Base-by-base conservation (phyloP, 2,329 filamentous ascomycete genomes). In the Metarhizium brunneum region DNA sequence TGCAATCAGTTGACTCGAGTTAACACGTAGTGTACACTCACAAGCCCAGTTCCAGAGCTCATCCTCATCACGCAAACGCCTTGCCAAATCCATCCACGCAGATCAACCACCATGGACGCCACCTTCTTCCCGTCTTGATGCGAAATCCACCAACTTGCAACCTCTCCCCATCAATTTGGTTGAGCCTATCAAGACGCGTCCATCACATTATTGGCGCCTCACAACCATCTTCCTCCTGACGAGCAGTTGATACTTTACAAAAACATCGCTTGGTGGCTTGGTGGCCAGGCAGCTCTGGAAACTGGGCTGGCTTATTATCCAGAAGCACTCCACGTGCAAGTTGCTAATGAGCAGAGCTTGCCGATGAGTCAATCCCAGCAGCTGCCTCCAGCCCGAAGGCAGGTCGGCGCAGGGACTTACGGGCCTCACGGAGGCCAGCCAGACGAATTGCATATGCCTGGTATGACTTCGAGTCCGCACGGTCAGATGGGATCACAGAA, bases 381-480 rank as follows among this genome's bases (percentile, higher is more conserved):
- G 50, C 67, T 68, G 47, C 64, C 69, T 60, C 56, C 65, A 57
- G 63, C 66, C 56, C 63, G 62, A 59, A 63, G 64, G 54, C 66
- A 63, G 56, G 57, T 57, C 50, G 50, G 54, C 13, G 56, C 62
- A 53, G 58, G 58, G 50, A 55, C 59, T 45, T 61, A 65, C 56
- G 56, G 63, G 55, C 56, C 59, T 56, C 64, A 62, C 58, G 59
- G 64, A 48, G 61, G 61, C 55, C 68, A 69, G 63, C 74, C 76
- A 63, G 78, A 81, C 67, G 79, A 82, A 68, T 73, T 81, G 64
- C 79, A 82, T 71, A 78, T 81, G 71, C 71, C 76, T 58, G 74
- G 70, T 63, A 68, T 76, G 67, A 43, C 54, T 13, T 29, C 54
- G 18, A 73, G 68, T 65, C 73, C 73, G 52, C 70, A 70, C 54